Conservation (phyloP, 352 stramenopile genomes). For the Phytophthora aleatoria region DNA sequence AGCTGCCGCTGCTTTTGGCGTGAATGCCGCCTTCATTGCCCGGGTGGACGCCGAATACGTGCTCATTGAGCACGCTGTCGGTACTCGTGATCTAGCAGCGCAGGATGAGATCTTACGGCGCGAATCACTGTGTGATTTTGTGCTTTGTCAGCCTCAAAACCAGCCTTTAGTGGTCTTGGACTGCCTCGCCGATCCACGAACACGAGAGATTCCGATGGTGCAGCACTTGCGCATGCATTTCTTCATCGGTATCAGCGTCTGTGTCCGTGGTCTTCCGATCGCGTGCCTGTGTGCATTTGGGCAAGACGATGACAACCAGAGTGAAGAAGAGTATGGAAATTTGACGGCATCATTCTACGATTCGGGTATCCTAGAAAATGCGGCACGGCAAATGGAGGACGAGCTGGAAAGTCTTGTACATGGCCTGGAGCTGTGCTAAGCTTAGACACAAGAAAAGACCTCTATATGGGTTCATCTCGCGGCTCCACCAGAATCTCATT, state of each 20-base stretch:
- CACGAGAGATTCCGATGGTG: conserved; percentile 58
- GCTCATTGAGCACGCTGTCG: conserved; percentile 55
- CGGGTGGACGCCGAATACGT: conserved; percentile 55
- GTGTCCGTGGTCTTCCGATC: conserved; percentile 56
- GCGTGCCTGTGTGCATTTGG: conserved; percentile 62
- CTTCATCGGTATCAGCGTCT: conserved; percentile 57
- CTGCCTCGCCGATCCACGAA: conserved; percentile 51
- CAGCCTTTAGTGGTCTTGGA: conserved; percentile 55
- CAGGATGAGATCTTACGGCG: conserved; percentile 45
- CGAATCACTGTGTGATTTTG: conserved; percentile 63
- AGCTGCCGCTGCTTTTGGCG: conserved; percentile 47
- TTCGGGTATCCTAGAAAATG: conserved; percentile 44
- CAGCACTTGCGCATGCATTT: conserved; percentile 56
- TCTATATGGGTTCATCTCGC: conserved; percentile 83
- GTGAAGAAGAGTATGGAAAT: conserved; percentile 20
- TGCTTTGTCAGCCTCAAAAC: conserved; percentile 48
- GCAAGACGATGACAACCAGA: conserved; percentile 37
- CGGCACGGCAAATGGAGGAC: conserved; percentile 46
- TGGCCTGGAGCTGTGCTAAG: conserved; percentile 42
- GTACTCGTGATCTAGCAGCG: conserved; percentile 25
- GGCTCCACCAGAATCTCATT: conserved; percentile 93
- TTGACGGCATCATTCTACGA: conserved; percentile 42
- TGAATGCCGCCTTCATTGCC: conserved; percentile 57
- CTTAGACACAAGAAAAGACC: background rate
- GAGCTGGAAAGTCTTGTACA: conserved; percentile 55